Percentiles rank a stretch among this genome's conserved stretches.
These are phyloP conservation scores for Suillus discolor DNA, from an alignment of 768 basidiomycete genomes.

Conservation along the genomic window DNA sequence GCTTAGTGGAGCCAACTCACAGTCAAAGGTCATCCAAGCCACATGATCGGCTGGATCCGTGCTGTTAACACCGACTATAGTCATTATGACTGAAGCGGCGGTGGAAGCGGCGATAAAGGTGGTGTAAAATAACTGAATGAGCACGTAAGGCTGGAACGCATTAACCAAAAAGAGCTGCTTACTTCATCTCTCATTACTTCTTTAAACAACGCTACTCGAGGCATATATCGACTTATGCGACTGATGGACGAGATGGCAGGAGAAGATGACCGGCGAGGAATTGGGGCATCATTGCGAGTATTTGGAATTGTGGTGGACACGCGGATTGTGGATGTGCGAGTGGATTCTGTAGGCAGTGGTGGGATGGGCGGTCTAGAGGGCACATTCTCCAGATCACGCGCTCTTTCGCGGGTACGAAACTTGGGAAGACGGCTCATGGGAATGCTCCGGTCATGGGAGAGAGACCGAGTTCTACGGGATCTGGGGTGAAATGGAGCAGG, in stretches of 20 bases:
- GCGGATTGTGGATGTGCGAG: slow-evolving; percentile 18
- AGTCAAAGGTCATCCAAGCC: slow-evolving; percentile 58
- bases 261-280: slow-evolving; percentile 17
- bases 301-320: slow-evolving; percentile 20
- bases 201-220: slow-evolving; percentile 55
- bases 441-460: slow-evolving; percentile 14
- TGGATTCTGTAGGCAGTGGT: slow-evolving; percentile 13
- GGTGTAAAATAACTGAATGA: slow-evolving; percentile 52
- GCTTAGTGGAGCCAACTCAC: slow-evolving; percentile 35
- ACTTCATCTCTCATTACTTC: slow-evolving; percentile 67
- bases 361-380: slow-evolving; percentile 9
- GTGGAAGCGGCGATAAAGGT: slow-evolving; percentile 53
- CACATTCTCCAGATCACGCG: slow-evolving; percentile 3
- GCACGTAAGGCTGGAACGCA: neutral
- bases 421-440: neutral
- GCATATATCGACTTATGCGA: slow-evolving; percentile 50
- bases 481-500: neutral
- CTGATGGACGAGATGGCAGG: slow-evolving; percentile 39
- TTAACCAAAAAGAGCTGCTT: slow-evolving; percentile 17
- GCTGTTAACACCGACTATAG: slow-evolving; percentile 52
- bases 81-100: slow-evolving; percentile 49
- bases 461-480: slow-evolving; percentile 6
- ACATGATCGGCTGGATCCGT: slow-evolving; percentile 46
- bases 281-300: slow-evolving; percentile 15
- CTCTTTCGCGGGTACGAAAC: neutral